These are phyloP conservation scores for Cutaneotrichosporon spelunceum DNA, from an alignment of 1,284 basidiomycete genomes.

Conservation along the genomic window DNA sequence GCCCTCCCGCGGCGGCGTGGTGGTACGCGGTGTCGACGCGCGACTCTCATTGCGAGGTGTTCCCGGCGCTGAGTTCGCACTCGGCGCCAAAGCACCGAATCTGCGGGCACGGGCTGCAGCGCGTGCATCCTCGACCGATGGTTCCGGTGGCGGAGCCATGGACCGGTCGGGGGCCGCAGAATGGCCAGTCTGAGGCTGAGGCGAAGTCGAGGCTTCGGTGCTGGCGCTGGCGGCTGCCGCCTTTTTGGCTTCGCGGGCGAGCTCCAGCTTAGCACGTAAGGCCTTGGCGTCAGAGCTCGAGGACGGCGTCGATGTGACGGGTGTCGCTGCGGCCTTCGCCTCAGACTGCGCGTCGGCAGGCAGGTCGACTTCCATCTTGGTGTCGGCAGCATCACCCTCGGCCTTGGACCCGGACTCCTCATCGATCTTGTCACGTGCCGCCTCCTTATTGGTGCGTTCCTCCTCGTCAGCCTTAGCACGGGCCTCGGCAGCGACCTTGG, in stretches of 20 bases:
- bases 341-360: slow-evolving; percentile 14
- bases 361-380: slow-evolving; percentile 14
- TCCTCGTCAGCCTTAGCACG: slow-evolving; percentile 13
- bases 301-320: slow-evolving; percentile 7
- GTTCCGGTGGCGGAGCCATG: slow-evolving; percentile 36
- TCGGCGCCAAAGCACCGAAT: slow-evolving; percentile 32
- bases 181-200: background rate
- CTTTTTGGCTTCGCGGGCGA: slow-evolving; percentile 11
- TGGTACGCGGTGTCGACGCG: slow-evolving; percentile 7
- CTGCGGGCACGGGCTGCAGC: slow-evolving; percentile 38
- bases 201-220: slow-evolving; percentile 5
- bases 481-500: slow-evolving; percentile 16
- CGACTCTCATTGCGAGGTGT: slow-evolving; percentile 10
- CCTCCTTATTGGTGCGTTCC: slow-evolving; percentile 5
- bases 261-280: slow-evolving; percentile 33
- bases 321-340: background rate
- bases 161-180: slow-evolving; percentile 14
- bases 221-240: background rate
- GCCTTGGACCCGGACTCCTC: slow-evolving; percentile 3
- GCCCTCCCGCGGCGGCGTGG: slow-evolving; percentile 11
- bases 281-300: slow-evolving; percentile 26
- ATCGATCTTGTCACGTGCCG: slow-evolving; percentile 7
- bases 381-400: background rate
- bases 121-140: slow-evolving; percentile 37
- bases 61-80: slow-evolving; percentile 11